Evolutionary conservation across 169 alveolate genomes (phyloP).

Genomic region (Cardiosporidium cionae): DNA sequence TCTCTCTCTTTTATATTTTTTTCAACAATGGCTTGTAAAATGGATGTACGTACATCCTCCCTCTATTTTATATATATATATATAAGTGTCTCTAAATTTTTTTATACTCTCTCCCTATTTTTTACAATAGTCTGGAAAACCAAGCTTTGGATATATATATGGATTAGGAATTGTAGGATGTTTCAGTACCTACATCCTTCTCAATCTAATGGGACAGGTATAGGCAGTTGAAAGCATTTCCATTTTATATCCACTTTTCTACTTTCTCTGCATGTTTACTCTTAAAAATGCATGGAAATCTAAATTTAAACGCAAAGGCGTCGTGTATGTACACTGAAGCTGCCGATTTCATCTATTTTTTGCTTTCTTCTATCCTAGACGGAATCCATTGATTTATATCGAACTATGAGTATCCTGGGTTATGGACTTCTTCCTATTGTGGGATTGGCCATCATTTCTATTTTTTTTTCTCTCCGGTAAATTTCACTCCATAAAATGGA

Average conservation of each 20-base stretch:
- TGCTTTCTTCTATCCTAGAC: constrained; percentile 4
- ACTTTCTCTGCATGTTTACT: not conserved
- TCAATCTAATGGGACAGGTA: constrained; percentile 54
- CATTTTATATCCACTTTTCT: not conserved
- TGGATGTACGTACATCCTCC: not conserved
- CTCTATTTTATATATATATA: not conserved
- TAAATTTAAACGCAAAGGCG: not conserved
- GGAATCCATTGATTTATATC: constrained; percentile 57
- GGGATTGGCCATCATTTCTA: constrained; percentile 45
- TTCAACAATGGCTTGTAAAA: not conserved
- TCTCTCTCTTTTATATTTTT: not conserved
- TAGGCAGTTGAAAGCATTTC: not conserved
- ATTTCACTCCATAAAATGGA: no score
- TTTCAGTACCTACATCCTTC: constrained; percentile 46
- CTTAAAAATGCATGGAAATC: not conserved
- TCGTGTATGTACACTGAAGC: not conserved
- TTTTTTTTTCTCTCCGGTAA: constrained; percentile 27
- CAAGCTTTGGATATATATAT: constrained; percentile 59
- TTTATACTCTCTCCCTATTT: not conserved
- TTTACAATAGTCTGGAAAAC: constrained; percentile 25
- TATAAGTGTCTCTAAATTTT: not conserved
- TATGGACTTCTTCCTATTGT: constrained; percentile 62
- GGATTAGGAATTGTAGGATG: constrained; percentile 59
- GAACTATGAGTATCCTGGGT: constrained; percentile 57
- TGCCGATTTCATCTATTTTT: not conserved